Evolutionary conservation across 768 basidiomycete species (phyloP).

Genomic region (Cystobasidium onofrii): DNA sequence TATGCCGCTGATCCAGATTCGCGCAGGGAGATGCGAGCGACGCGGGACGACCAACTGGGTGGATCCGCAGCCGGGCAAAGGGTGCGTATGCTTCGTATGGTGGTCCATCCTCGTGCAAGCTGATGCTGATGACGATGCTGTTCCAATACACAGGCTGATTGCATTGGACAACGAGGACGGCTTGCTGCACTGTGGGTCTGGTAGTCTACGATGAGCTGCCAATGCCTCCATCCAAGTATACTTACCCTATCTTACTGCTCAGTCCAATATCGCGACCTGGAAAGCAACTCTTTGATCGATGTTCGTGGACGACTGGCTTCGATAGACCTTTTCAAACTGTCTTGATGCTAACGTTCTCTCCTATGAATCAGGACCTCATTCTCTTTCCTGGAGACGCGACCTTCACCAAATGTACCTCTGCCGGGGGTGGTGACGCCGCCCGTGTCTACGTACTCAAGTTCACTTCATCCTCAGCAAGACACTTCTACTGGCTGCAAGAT

Average conservation of each 20-base stretch:
- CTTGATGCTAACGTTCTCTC: too few relatives aligned
- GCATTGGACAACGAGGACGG: conserved; percentile 39
- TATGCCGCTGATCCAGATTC: conserved; percentile 34
- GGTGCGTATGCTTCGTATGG: conserved; percentile 35
- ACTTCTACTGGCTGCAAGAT: conserved; percentile 43
- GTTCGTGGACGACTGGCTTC: not conserved
- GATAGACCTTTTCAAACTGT: not conserved
- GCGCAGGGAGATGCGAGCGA: conserved; percentile 32
- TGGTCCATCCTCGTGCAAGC: too few relatives aligned
- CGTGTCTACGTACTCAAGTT: conserved; percentile 41
- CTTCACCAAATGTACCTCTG: conserved; percentile 30
- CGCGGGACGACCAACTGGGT: conserved; percentile 37
- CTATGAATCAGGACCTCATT: conserved; percentile 41
- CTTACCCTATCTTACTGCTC: not conserved
- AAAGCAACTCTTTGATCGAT: conserved; percentile 21
- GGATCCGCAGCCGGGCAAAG: conserved; percentile 31
- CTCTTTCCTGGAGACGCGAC: conserved; percentile 41
- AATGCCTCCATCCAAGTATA: too few relatives aligned
- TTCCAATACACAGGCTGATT: conserved; percentile 27
- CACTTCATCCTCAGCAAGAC: conserved; percentile 34
- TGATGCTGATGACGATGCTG: conserved; percentile 4
- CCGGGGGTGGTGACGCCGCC: not conserved
- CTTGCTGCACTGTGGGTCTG: conserved; percentile 36
- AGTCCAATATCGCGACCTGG: conserved; percentile 35
- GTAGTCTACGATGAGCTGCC: too few relatives aligned